Base-by-base conservation (phyloP, 176 grass and related monocot species). In the Secale cereale region DNA sequence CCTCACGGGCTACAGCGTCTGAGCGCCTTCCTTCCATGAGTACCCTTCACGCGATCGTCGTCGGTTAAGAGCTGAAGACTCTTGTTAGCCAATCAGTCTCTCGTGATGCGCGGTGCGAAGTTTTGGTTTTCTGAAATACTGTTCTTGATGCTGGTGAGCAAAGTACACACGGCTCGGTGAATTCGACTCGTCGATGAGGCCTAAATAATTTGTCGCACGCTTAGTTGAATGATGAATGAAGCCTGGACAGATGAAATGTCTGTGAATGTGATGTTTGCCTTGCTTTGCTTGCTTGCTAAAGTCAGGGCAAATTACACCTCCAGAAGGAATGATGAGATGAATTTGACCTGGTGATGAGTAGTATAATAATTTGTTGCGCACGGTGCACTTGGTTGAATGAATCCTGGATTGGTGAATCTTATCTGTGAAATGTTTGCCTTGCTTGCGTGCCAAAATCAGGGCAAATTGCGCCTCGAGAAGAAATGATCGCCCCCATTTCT, bases 1-100 rank as follows among this genome's bases (percentile, higher is more conserved):
- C 32, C 57, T 98, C 20, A 98, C 95, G 4, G 95, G 95, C 8
- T 98, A 98, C 84, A 67, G 88, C 65, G 92, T 95, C 77, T 98
- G 80, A 98, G 30, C 45, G 12, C 41, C 3, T 27, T 32, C 32
- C 57, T 1, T 40, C 60, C 54, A 32, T 12, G 61, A 52, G 39
- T 50, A 26, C n/a, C n/a, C 6, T 65, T 56, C 23, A 32, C 4
- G 22, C 15, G 11, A 27, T 45, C 22, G n/a, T 33, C 22, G n/a
- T 27, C 76, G 26, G 46, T 65, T 35, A 86, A 45, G 57, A 75
- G 32, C 32, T 73, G 57, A 79, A 46, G 57, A 80, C 63, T 25
- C 28, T 36, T 36, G 6, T 65, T 86, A 81, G 79, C 70, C 70
- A 81, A 45, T 17, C 20, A 52, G n/a, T 43, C 74, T 67, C 25